phyloP scores from a whole-genome alignment of 2,329 filamentous ascomycete species.

The Penicillium occitanis region DNA sequence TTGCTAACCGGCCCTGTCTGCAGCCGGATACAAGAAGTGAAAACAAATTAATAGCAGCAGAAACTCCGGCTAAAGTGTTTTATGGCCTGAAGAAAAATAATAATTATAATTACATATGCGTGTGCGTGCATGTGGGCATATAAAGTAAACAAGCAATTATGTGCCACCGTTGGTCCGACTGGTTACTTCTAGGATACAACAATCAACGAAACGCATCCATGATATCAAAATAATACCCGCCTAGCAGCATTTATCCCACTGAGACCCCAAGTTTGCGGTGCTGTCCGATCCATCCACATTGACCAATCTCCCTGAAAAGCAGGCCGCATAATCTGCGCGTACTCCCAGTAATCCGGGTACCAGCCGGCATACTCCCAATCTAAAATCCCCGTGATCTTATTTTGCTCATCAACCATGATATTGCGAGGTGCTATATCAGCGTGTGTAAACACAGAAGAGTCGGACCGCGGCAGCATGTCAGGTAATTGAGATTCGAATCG shows the following conservation, averaged over 20 bases:
- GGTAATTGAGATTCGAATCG: constrained; percentile 26
- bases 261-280: constrained; percentile 31
- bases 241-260: constrained; percentile 29
- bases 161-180: not conserved
- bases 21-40: not conserved
- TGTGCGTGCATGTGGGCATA: not conserved
- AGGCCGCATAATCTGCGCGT: constrained; percentile 27
- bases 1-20: not conserved
- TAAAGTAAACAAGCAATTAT: not conserved
- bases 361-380: constrained; percentile 18
- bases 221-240: constrained; percentile 35
- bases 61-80: not conserved
- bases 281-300: constrained; percentile 32
- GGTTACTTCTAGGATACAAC: not conserved
- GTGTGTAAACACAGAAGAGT: constrained; percentile 19
- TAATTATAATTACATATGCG: not conserved
- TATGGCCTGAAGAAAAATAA: not conserved
- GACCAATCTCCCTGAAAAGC: constrained; percentile 29
- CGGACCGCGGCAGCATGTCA: constrained; percentile 29
- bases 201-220: not conserved
- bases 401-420: constrained; percentile 15
- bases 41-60: not conserved
- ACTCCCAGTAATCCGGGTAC: constrained; percentile 18
- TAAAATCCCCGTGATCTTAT: constrained; percentile 1
- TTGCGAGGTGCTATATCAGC: constrained; percentile 17